A percentile compares a stretch with the other conserved stretches of the same genome.
Conservation (phyloP, 2,329 filamentous ascomycete species). For the Colletotrichum gigasporum region DNA sequence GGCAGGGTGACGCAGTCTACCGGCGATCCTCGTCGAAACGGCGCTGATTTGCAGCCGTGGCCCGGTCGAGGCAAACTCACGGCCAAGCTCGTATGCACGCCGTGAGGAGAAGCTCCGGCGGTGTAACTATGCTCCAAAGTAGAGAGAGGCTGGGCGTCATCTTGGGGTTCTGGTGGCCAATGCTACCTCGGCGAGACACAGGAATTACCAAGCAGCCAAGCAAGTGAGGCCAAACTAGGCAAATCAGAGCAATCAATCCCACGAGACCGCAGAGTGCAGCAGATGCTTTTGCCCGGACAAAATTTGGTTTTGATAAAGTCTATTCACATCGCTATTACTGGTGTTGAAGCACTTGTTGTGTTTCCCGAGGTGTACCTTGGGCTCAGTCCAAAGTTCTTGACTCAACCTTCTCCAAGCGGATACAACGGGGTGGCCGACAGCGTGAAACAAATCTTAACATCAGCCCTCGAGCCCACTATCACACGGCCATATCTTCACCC, state of each 20-base stretch:
- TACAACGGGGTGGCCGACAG: neutral
- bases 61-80: neutral
- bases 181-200: neutral
- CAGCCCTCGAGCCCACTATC: neutral
- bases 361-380: too few species aligned
- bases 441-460: conserved; percentile 11
- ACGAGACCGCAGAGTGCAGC: too few species aligned
- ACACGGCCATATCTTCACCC: neutral
- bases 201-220: neutral
- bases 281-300: too few species aligned
- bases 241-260: too few species aligned
- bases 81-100: neutral
- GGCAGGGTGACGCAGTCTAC: conserved; percentile 4
- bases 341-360: too few species aligned
- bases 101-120: neutral
- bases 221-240: too few species aligned
- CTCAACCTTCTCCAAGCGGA: neutral
- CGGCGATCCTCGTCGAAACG: conserved; percentile 4
- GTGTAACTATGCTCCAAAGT: neutral
- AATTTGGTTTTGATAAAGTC: too few species aligned
- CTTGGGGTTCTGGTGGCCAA: neutral
- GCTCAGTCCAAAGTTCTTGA: too few species aligned
- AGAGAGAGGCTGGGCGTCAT: neutral
- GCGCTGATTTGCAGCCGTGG: conserved; percentile 2
- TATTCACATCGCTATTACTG: too few species aligned